Evolutionary conservation across 1,284 basidiomycete genomes (phyloP).

Genomic region (Ustilago xerochloae): DNA sequence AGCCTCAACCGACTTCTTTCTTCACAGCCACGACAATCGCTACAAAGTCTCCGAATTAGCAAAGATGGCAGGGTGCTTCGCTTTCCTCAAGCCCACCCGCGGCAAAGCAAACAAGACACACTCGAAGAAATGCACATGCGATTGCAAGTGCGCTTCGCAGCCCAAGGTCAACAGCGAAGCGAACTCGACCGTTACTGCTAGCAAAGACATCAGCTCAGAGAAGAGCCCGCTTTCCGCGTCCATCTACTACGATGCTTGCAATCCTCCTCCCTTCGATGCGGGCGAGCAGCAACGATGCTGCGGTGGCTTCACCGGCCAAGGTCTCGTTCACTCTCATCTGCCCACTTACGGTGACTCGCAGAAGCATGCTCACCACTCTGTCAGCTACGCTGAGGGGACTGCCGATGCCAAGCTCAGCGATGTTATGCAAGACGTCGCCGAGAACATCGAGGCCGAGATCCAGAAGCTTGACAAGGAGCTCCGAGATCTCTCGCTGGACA

Average conservation of each 20-base stretch:
- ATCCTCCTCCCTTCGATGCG: slow-evolving; percentile 29
- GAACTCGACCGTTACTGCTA: background rate
- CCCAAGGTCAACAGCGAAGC: no score
- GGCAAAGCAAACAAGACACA: slow-evolving; percentile 9
- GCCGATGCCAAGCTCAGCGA: slow-evolving; percentile 21
- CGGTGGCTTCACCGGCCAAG: slow-evolving; percentile 12
- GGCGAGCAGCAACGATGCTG: slow-evolving; percentile 29
- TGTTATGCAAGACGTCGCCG: slow-evolving; percentile 26
- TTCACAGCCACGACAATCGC: background rate
- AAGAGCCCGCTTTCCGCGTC: slow-evolving; percentile 35
- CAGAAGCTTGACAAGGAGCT: slow-evolving; percentile 55
- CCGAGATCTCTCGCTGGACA: slow-evolving; percentile 65
- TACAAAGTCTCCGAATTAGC: background rate
- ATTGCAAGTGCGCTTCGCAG: slow-evolving; percentile 15
- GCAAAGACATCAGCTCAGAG: background rate
- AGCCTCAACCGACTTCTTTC: no score
- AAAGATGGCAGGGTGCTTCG: slow-evolving; percentile 37
- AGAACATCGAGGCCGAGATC: slow-evolving; percentile 54
- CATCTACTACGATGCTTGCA: slow-evolving; percentile 46
- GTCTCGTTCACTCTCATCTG: slow-evolving; percentile 22
- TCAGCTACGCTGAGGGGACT: slow-evolving; percentile 3
- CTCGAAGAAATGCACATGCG: slow-evolving; percentile 13
- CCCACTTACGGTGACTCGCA: slow-evolving; percentile 37
- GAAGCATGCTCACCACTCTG: slow-evolving; percentile 16
- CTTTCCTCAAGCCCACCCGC: slow-evolving; percentile 36